These are phyloP conservation scores for Flaveria floridana DNA, from an alignment of 140 eudicot genomes.

Conservation along the genomic window DNA sequence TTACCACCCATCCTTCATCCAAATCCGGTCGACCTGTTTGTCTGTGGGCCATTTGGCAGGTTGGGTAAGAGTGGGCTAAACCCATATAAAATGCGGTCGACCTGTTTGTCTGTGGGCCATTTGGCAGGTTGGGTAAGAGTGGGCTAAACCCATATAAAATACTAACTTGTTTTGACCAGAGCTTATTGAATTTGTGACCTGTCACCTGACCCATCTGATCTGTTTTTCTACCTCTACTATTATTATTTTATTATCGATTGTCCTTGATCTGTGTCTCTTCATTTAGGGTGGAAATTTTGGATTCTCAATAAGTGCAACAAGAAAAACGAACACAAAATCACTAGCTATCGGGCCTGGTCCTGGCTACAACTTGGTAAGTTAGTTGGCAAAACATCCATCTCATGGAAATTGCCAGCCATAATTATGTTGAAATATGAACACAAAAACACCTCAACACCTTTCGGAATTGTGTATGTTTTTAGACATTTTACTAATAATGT, in stretches of 20 bases:
- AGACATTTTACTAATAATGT: background rate
- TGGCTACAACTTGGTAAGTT: constrained; percentile 89
- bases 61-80: background rate
- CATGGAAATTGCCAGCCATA: background rate
- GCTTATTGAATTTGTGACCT: background rate
- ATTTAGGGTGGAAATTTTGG: constrained; percentile 70
- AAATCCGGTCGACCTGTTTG: too few relatives aligned
- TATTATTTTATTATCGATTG: background rate
- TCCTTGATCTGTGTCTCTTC: background rate
- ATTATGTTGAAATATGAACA: background rate
- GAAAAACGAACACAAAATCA: constrained; percentile 49
- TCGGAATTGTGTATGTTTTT: background rate
- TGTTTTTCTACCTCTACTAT: background rate
- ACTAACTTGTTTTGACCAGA: background rate
- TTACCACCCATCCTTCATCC: background rate
- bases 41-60: background rate
- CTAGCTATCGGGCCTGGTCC: constrained; percentile 91
- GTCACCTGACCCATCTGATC: background rate
- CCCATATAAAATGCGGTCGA: background rate
- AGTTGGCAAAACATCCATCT: background rate
- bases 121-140: background rate
- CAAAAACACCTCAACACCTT: background rate
- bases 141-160: background rate
- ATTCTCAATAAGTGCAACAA: constrained; percentile 77
- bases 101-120: too few relatives aligned